These are phyloP conservation scores for Trametes cubensis DNA, from an alignment of 768 basidiomycete species.

Conservation along the genomic window DNA sequence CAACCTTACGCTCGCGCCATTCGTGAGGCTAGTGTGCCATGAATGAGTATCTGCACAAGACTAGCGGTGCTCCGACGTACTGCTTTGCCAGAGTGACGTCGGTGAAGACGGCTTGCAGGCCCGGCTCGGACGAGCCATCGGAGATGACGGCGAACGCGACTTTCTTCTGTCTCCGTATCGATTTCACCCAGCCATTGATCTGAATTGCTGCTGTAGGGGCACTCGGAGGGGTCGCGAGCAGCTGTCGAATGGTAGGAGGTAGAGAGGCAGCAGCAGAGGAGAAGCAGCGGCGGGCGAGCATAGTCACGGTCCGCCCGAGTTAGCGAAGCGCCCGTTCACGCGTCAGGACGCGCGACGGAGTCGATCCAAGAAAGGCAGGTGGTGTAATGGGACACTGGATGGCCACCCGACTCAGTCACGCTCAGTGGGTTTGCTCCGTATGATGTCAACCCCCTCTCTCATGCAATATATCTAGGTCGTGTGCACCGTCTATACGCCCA, in stretches of 20 bases:
- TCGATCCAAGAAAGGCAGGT: constrained; percentile 17
- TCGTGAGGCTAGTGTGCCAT: constrained; percentile 38
- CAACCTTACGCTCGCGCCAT: constrained; percentile 58
- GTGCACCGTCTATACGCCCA: not conserved
- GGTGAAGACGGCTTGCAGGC: constrained; percentile 78
- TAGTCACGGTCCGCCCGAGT: constrained; percentile 16
- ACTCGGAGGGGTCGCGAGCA: constrained; percentile 33
- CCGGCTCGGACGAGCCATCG: constrained; percentile 75
- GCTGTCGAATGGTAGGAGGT: constrained; percentile 41
- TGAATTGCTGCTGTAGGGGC: constrained; percentile 30
- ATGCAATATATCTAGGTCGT: not conserved
- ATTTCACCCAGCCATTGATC: constrained; percentile 86
- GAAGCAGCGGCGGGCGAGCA: constrained; percentile 32
- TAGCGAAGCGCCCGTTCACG: constrained; percentile 9
- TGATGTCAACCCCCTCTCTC: constrained; percentile 5
- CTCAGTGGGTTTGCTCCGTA: not conserved
- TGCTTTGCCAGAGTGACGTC: constrained; percentile 40
- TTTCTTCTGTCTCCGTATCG: constrained; percentile 83
- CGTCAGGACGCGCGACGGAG: constrained; percentile 10
- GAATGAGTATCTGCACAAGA: not conserved
- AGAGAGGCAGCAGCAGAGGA: constrained; percentile 27
- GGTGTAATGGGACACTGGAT: constrained; percentile 4
- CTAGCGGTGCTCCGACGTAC: constrained; percentile 28
- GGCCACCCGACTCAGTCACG: not conserved
- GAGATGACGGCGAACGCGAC: constrained; percentile 82